Conservation (phyloP, 805 yeast species). For the Yamadazyma insecticola region DNA sequence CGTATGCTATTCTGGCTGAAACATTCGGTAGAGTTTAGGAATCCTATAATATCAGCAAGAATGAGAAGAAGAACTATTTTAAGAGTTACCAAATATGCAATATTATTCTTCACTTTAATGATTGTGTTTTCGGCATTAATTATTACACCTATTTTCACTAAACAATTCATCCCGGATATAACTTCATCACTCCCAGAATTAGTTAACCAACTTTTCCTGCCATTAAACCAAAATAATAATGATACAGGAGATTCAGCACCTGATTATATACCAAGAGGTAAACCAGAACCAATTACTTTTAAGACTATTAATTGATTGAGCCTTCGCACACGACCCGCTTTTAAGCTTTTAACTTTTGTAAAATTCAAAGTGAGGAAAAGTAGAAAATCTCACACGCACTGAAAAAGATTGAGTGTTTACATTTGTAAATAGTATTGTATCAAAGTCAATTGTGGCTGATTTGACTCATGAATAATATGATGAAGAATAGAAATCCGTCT, state of each 20-base stretch:
- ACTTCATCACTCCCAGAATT: constrained; percentile 10
- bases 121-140: constrained; percentile 37
- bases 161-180: constrained; percentile 7
- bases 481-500: too few species aligned
- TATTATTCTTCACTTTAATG: constrained; percentile 41
- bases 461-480: too few species aligned
- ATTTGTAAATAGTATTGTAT: too few species aligned
- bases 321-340: too few species aligned
- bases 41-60: constrained; percentile 37
- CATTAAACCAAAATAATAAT: constrained; percentile 55
- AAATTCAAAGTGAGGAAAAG: too few species aligned
- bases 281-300: constrained; percentile 16
- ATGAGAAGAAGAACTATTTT: constrained; percentile 22
- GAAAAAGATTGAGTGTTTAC: too few species aligned
- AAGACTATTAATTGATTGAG: constrained; percentile 8
- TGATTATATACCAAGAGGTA: constrained; percentile 32
- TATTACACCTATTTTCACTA: constrained; percentile 42
- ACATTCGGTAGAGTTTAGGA: constrained; percentile 31
- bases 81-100: constrained; percentile 39
- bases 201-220: constrained; percentile 43
- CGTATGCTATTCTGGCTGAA: constrained; percentile 47
- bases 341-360: too few species aligned
- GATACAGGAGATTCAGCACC: constrained; percentile 63
- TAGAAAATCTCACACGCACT: too few species aligned
- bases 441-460: too few species aligned